These are phyloP conservation scores for Lactarius tabidus DNA, from an alignment of 768 basidiomycete genomes.

Conservation along the genomic window DNA sequence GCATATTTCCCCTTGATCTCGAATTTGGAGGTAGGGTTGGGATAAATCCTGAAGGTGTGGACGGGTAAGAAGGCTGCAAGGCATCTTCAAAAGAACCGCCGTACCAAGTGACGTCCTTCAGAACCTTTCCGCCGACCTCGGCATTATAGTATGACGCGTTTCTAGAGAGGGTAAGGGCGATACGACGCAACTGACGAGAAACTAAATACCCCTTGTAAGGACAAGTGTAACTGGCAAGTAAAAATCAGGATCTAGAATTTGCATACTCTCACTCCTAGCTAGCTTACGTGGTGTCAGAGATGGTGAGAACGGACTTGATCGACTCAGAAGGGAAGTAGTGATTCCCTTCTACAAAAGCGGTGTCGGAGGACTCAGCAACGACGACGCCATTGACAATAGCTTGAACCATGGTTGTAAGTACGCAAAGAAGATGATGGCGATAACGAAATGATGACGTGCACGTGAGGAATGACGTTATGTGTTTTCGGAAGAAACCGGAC, in stretches of 20 bases:
- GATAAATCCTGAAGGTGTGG: constrained; percentile 56
- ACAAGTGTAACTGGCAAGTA: constrained; percentile 13
- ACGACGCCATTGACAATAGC: constrained; percentile 46
- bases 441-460: background rate
- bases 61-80: background rate
- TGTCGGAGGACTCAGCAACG: constrained; percentile 55
- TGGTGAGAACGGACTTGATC: constrained; percentile 40
- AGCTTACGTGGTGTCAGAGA: constrained; percentile 50
- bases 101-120: constrained; percentile 66
- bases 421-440: background rate
- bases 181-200: background rate
- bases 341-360: constrained; percentile 60
- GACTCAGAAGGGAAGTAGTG: constrained; percentile 67
- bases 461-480: background rate
- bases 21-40: constrained; percentile 52
- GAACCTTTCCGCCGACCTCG: constrained; percentile 42
- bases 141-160: constrained; percentile 65
- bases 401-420: constrained; percentile 39
- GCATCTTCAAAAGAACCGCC: constrained; percentile 23
- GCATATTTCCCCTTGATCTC: constrained; percentile 65
- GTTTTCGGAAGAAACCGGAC: background rate
- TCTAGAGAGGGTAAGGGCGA: constrained; percentile 33
- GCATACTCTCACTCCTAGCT: constrained; percentile 8
- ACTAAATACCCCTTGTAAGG: constrained; percentile 8
- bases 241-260: background rate